Evolutionary conservation across 2,329 filamentous ascomycete species (phyloP).

Genomic region (Thielaviopsis populi): DNA sequence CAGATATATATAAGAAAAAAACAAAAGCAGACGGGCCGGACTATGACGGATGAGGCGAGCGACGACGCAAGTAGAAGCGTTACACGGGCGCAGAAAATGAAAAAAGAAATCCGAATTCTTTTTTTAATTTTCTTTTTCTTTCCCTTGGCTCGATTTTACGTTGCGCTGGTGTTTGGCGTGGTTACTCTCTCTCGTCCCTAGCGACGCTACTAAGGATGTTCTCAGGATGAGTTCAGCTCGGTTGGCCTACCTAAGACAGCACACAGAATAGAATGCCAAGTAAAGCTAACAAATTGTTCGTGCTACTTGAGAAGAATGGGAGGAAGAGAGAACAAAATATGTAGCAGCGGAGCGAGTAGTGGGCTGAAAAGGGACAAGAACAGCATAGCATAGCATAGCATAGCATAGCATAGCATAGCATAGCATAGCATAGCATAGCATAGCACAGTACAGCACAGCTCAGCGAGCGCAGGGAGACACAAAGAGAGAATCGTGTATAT

Average conservation of each 20-base stretch:
- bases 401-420: too few relatives aligned
- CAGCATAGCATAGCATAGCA: too few relatives aligned
- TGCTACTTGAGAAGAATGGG: not conserved
- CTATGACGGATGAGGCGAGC: not conserved
- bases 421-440: too few relatives aligned
- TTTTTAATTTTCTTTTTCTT: not conserved
- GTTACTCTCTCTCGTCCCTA: conserved; percentile 1
- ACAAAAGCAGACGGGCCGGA: not conserved
- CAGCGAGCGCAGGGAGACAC: not conserved
- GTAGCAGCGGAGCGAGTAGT: not conserved
- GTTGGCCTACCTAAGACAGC: not conserved
- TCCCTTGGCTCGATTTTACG: not conserved
- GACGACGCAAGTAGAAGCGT: not conserved
- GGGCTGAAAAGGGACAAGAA: not conserved
- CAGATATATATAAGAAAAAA: not conserved
- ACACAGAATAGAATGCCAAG: conserved; percentile 1
- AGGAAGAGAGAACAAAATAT: not conserved
- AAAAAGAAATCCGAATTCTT: not conserved
- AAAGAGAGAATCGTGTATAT: not conserved
- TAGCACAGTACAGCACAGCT: too few relatives aligned
- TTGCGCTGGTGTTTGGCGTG: not conserved
- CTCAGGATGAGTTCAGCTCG: conserved; percentile 4
- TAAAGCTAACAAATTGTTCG: not conserved
- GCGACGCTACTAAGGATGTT: not conserved
- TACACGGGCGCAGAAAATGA: not conserved